Evolutionary conservation across 2,329 filamentous ascomycete species (phyloP).

Genomic region (Xylariomycetidae sp.): DNA sequence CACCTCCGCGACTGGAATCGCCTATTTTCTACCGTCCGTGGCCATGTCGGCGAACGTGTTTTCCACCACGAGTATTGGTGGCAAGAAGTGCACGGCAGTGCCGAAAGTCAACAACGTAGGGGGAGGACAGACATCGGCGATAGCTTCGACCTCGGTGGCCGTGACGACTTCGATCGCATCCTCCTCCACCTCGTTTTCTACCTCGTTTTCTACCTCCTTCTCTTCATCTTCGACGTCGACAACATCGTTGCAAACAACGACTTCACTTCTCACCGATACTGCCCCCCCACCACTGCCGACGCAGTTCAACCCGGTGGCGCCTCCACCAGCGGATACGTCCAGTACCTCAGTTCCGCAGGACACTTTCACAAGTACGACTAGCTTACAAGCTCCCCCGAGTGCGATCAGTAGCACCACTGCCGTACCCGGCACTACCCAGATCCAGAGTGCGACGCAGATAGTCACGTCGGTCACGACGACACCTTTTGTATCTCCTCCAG

Average conservation of each 20-base stretch:
- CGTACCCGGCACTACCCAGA: slow-evolving; percentile 9
- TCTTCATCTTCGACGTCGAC: background rate
- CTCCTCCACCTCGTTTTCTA: slow-evolving; percentile 4
- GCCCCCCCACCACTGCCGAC: too few species aligned
- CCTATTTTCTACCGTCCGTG: slow-evolving; percentile 20
- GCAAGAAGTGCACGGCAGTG: slow-evolving; percentile 49
- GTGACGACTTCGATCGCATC: slow-evolving; percentile 11
- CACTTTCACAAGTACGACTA: slow-evolving; percentile 32
- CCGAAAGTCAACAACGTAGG: slow-evolving; percentile 28
- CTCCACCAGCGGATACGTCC: too few species aligned
- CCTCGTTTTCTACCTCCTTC: slow-evolving; percentile 3
- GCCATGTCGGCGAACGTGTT: slow-evolving; percentile 42
- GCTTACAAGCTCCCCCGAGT: slow-evolving; percentile 21
- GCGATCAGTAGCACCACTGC: slow-evolving; percentile 14
- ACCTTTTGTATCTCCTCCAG: slow-evolving; percentile 5
- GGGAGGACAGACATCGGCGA: slow-evolving; percentile 9
- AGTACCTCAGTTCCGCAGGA: too few species aligned
- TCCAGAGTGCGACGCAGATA: slow-evolving; percentile 10
- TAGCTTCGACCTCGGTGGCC: slow-evolving; percentile 7
- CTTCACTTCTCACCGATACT: too few species aligned
- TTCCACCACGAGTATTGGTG: slow-evolving; percentile 43
- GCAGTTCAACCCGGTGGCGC: too few species aligned
- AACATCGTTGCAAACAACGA: background rate
- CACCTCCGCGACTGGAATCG: slow-evolving; percentile 39
- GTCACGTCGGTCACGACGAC: slow-evolving; percentile 7